Evolutionary conservation across 1,139 yeast genomes (phyloP), one percentile per base, ranked within the genome.

Genomic region (Yamadazyma buinensis): DNA sequence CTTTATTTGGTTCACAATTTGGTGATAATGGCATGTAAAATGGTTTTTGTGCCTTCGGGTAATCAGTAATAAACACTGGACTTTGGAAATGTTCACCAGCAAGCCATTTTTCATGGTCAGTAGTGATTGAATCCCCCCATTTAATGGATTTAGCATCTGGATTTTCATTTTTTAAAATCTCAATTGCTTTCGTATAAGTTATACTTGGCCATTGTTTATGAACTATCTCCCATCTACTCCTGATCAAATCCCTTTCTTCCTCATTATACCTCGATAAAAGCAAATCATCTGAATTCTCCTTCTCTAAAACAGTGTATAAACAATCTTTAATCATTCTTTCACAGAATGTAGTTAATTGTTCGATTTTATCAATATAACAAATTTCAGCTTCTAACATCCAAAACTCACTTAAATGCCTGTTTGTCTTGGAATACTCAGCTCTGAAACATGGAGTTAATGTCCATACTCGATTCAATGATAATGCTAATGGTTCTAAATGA

Each of bases 341-440:
- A 1, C 84, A 77, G 36, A 87, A 74, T 2, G 52, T 51, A 11
- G 92, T 80, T 36, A 94, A 61, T 42, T 83, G 84, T 3, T 56
- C 52, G 7, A 88, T 69, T 11, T 64, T 57, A 9, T 73, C 68
- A 2, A 84, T 61, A 54, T 84, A 84, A 11, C 88, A 79, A 21
- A 88, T 57, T 53, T 94, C 99, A 0, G 90, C 95, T 57, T 94
- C 99, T 3, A 92, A 62, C 97, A 94, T 90, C 97, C 97, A 92
- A 57, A 94, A 94, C 56, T 94, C 99, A 42, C 94, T 77, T 42
- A 94, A 61, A 55, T 94, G 99, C 32, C 98, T 72, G 47, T 80
- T 85, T 0, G 99, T 94, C 48, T 87, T 88, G 34, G 95, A 84
- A 33, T 75, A 75, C 52, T 94, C 99, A 0, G 98, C 98, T 41